Conservation (phyloP, 768 basidiomycete genomes). For the Mycena maculata region DNA sequence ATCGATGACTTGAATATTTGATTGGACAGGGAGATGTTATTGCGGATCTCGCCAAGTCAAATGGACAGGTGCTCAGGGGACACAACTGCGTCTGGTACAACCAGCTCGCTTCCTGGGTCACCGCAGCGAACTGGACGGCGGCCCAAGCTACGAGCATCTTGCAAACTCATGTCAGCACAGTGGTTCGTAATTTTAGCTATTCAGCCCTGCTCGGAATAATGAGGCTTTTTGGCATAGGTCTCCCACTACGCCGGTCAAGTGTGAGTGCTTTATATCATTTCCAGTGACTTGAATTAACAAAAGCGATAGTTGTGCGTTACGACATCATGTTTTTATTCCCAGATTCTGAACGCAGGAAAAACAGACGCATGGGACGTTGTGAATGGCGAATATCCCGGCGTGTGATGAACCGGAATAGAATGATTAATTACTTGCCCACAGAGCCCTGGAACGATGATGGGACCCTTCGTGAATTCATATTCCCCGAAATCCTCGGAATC, state of each 20-base stretch:
- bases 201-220: neutral
- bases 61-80: constrained; percentile 61
- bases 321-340: constrained; percentile 32
- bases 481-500: constrained; percentile 51
- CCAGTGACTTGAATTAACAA: neutral
- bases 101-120: constrained; percentile 65
- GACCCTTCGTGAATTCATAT: constrained; percentile 56
- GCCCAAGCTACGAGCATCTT: constrained; percentile 57
- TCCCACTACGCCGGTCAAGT: constrained; percentile 64
- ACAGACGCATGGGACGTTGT: constrained; percentile 53
- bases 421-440: neutral
- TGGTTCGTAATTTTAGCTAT: constrained; percentile 45
- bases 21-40: constrained; percentile 51
- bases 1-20: neutral
- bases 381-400: constrained; percentile 43
- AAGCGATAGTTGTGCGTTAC: constrained; percentile 49
- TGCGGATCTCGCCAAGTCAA: constrained; percentile 55
- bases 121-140: constrained; percentile 54
- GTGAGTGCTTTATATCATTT: constrained; percentile 41
- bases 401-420: neutral
- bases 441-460: constrained; percentile 65
- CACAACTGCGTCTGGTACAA: constrained; percentile 64
- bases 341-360: neutral
- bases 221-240: constrained; percentile 2
- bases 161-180: constrained; percentile 58